Percentiles rank a stretch among this genome's conserved stretches.
Evolutionary conservation across 768 basidiomycete species (phyloP).

Genomic region (Kwoniella bestiolae): DNA sequence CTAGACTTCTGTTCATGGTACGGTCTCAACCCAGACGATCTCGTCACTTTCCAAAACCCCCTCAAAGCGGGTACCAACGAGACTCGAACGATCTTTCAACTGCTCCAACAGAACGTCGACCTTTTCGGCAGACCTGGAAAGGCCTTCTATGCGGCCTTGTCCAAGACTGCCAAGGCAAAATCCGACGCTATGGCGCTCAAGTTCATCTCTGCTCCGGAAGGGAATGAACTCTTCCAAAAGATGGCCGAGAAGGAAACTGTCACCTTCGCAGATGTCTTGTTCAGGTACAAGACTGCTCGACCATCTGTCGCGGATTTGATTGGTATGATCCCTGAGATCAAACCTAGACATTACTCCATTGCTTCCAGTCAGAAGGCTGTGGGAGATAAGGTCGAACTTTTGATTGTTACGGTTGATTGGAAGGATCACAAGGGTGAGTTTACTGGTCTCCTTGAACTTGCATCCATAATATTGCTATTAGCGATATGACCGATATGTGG

Average conservation of each 20-base stretch:
- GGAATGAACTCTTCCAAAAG: conserved; percentile 90
- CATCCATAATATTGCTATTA: no score
- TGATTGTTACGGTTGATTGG: conserved; percentile 98
- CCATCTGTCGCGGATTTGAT: conserved; percentile 84
- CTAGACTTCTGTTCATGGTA: conserved; percentile 90
- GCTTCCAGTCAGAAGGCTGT: conserved; percentile 94
- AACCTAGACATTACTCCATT: conserved; percentile 97
- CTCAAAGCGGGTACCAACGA: conserved; percentile 68
- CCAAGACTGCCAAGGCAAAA: conserved; percentile 70
- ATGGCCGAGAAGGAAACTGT: conserved; percentile 92
- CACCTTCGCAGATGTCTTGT: conserved; percentile 84
- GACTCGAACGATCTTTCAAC: conserved; percentile 92
- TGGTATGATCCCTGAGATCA: conserved; percentile 89
- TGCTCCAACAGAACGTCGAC: conserved; percentile 94
- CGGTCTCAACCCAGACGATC: conserved; percentile 75
- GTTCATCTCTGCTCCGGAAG: conserved; percentile 93
- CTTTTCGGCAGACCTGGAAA: conserved; percentile 95
- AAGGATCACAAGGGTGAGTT: conserved; percentile 74
- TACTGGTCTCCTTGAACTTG: background rate
- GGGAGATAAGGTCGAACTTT: conserved; percentile 88
- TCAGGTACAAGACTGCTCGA: conserved; percentile 73
- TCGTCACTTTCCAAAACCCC: conserved; percentile 80
- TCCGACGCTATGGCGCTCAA: conserved; percentile 78
- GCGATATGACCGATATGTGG: no score
- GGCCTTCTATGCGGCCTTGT: conserved; percentile 88